Percentiles rank a stretch among this genome's conserved stretches.
Conservation (phyloP, 2,329 filamentous ascomycete genomes). For the Scedosporium aurantiacum region DNA sequence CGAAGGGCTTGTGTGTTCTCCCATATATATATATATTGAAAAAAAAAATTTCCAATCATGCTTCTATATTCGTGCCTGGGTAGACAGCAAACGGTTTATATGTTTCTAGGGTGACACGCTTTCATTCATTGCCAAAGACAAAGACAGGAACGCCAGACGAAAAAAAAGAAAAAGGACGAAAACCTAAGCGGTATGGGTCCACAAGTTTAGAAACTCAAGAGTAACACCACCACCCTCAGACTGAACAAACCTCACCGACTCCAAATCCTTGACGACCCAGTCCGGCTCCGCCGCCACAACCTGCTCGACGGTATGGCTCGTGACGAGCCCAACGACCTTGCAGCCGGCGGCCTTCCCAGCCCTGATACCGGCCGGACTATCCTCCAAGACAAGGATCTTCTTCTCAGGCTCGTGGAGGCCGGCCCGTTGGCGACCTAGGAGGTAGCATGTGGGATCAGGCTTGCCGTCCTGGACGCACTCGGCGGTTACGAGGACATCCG, state of each 20-base stretch:
- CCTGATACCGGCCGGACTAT: slow-evolving; percentile 74
- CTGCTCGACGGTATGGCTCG: slow-evolving; percentile 67
- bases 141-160: not conserved
- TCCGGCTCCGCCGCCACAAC: slow-evolving; percentile 69
- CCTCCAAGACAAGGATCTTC: slow-evolving; percentile 68
- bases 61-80: too few relatives aligned
- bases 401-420: slow-evolving; percentile 35
- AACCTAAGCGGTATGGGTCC: not conserved
- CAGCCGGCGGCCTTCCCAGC: slow-evolving; percentile 81
- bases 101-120: not conserved
- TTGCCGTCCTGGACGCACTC: slow-evolving; percentile 68
- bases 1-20: too few relatives aligned
- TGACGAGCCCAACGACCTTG: slow-evolving; percentile 72
- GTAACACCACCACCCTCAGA: slow-evolving; percentile 47
- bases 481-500: slow-evolving; percentile 58
- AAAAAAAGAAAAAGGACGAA: not conserved
- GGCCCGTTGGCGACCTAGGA: slow-evolving; percentile 53
- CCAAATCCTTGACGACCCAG: slow-evolving; percentile 74
- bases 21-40: too few relatives aligned
- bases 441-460: slow-evolving; percentile 66
- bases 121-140: not conserved
- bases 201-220: slow-evolving; percentile 44
- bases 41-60: too few relatives aligned
- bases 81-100: too few relatives aligned
- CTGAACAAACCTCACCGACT: slow-evolving; percentile 55